phyloP scores from a whole-genome alignment of 75 land plant species.

The Chamaecyparis obtusa region DNA sequence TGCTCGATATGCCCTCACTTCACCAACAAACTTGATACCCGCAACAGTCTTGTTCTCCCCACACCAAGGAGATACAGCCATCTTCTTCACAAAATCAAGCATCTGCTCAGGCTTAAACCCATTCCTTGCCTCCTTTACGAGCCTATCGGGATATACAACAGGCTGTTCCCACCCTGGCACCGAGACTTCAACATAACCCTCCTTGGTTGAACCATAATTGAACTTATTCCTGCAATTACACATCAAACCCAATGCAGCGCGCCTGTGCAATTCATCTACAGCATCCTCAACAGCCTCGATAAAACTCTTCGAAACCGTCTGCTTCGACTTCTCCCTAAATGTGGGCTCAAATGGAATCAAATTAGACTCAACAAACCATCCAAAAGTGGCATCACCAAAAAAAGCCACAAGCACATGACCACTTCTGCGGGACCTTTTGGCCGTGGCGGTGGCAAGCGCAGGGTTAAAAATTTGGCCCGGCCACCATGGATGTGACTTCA shows the following conservation, averaged over 20 bases:
- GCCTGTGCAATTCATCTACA: constrained; percentile 53
- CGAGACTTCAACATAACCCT: constrained; percentile 42
- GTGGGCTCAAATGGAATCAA: constrained; percentile 60
- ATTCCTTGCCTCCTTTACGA: constrained; percentile 38
- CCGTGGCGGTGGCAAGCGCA: constrained; percentile 43
- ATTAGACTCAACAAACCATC: constrained; percentile 68
- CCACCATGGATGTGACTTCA: constrained; percentile 89
- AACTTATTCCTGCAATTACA: constrained; percentile 42
- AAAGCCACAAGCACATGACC: constrained; percentile 77
- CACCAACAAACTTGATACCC: constrained; percentile 25
- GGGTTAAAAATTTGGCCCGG: constrained; percentile 66
- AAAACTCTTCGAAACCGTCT: constrained; percentile 38
- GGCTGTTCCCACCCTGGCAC: constrained; percentile 41
- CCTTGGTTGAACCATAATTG: constrained; percentile 32
- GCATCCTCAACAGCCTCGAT: constrained; percentile 72
- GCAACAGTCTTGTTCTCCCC: constrained; percentile 18
- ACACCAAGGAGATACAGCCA: constrained; percentile 43
- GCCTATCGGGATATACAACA: constrained; percentile 30
- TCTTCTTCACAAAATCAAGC: constrained; percentile 38
- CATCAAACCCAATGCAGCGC: constrained; percentile 46
- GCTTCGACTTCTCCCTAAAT: constrained; percentile 54
- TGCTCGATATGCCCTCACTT: constrained; percentile 37
- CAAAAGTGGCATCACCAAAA: constrained; percentile 80
- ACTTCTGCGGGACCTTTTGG: constrained; percentile 36
- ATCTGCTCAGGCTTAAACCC: constrained; percentile 36